Evolutionary conservation across 768 basidiomycete genomes (phyloP).

Genomic region (Lentinula sp.): DNA sequence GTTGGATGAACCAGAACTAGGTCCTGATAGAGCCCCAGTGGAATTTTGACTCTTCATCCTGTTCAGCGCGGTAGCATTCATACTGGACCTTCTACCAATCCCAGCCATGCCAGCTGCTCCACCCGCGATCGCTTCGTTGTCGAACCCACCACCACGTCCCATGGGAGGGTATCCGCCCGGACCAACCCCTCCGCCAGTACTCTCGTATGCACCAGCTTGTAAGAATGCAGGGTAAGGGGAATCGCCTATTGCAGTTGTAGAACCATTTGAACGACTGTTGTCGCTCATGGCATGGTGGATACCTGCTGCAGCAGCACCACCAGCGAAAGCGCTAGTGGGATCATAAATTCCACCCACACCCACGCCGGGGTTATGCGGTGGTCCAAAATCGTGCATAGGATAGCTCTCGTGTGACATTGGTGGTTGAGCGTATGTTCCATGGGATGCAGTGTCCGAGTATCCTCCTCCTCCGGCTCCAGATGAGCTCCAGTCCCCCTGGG

Average conservation of each 20-base stretch:
- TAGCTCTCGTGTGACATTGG: slow-evolving; percentile 41
- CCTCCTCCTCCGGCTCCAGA: slow-evolving; percentile 15
- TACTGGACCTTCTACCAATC: slow-evolving; percentile 4
- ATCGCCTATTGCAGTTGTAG: slow-evolving; percentile 14
- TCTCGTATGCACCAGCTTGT: background rate
- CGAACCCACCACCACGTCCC: background rate
- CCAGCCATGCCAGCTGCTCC: slow-evolving; percentile 7
- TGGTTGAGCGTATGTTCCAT: slow-evolving; percentile 52
- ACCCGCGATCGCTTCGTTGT: background rate
- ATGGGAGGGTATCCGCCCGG: background rate
- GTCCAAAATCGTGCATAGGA: slow-evolving; percentile 40
- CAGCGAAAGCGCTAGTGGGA: background rate
- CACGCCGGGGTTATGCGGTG: slow-evolving; percentile 3
- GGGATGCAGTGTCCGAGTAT: slow-evolving; percentile 43
- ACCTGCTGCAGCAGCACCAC: slow-evolving; percentile 16
- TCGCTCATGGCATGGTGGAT: slow-evolving; percentile 28
- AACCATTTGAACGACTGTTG: slow-evolving; percentile 18
- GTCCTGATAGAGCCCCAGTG: background rate
- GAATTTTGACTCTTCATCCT: slow-evolving; percentile 4
- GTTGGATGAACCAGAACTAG: background rate
- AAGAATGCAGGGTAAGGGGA: slow-evolving; percentile 36
- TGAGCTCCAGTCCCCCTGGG: slow-evolving; percentile 6
- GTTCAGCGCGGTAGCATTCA: background rate
- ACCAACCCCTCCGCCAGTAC: slow-evolving; percentile 9
- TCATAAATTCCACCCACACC: slow-evolving; percentile 1